phyloP scores from a whole-genome alignment of 1,139 yeast genomes.

The Entelexis paramagnoliae region DNA sequence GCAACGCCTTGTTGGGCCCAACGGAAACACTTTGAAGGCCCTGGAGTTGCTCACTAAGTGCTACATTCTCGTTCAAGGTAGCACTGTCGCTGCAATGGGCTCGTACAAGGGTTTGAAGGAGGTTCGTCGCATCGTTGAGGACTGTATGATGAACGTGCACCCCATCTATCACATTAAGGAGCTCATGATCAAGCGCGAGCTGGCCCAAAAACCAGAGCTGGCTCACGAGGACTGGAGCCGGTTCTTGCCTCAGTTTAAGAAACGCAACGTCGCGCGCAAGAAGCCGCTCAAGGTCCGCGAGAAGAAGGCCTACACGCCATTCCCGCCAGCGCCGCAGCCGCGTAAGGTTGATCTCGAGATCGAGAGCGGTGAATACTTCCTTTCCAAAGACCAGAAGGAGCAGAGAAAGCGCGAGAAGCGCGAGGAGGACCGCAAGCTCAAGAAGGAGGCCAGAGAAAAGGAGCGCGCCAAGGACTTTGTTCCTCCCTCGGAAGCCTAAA shows the following conservation, averaged over 20 bases:
- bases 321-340: conserved; percentile 97
- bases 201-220: conserved; percentile 87
- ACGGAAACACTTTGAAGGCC: conserved; percentile 93
- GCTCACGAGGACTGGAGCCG: conserved; percentile 97
- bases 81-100: conserved; percentile 96
- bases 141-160: conserved; percentile 91
- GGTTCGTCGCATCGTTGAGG: conserved; percentile 88
- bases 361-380: conserved; percentile 96
- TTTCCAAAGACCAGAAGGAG: conserved; percentile 74
- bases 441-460: conserved; percentile 51
- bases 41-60: conserved; percentile 86
- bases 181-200: conserved; percentile 91
- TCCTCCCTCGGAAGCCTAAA: conserved; percentile 63
- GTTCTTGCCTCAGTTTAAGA: conserved; percentile 93
- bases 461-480: conserved; percentile 70
- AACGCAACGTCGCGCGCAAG: conserved; percentile 90
- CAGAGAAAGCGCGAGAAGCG: conserved; percentile 63
- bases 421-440: conserved; percentile 65
- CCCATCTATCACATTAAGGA: conserved; percentile 97
- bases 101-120: conserved; percentile 89
- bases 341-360: conserved; percentile 95
- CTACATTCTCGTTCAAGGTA: conserved; percentile 92
- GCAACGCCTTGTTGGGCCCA: conserved; percentile 93
- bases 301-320: conserved; percentile 87
- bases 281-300: conserved; percentile 56